These are phyloP conservation scores for Hordeum vulgare DNA, from an alignment of 176 grass and related monocot genomes.

Conservation along the genomic window MorexV3_pseudomolecules_assembly NC_058520.1:474968962-474969461, in stretches of 20 bases:
- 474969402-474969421: constrained; percentile 95
- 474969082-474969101: neutral
- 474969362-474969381: constrained; percentile 1
- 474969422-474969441: constrained; percentile 95
- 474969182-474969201: constrained; percentile 93
- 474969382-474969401: constrained; percentile 81
- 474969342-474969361: constrained; percentile 13
- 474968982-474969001: neutral
- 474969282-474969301: constrained; percentile 91
- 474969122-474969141: constrained; percentile 56
- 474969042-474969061: neutral
- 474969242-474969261: constrained; percentile 74
- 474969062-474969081: neutral
- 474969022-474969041: neutral
- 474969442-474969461: constrained; percentile 92
- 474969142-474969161: constrained; percentile 98
- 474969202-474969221: constrained; percentile 98
- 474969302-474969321: constrained; percentile 47
- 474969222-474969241: constrained; percentile 75
- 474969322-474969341: constrained; percentile 2
- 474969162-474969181: constrained; percentile 84
- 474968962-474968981: constrained; percentile 88
- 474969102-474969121: neutral
- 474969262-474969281: constrained; percentile 96
- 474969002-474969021: neutral